A percentile compares a stretch with the other conserved stretches of the same genome.
These are phyloP conservation scores for Colletotrichum sp. DNA, from an alignment of 2,329 filamentous ascomycete species.

Conservation along the genomic window DNA sequence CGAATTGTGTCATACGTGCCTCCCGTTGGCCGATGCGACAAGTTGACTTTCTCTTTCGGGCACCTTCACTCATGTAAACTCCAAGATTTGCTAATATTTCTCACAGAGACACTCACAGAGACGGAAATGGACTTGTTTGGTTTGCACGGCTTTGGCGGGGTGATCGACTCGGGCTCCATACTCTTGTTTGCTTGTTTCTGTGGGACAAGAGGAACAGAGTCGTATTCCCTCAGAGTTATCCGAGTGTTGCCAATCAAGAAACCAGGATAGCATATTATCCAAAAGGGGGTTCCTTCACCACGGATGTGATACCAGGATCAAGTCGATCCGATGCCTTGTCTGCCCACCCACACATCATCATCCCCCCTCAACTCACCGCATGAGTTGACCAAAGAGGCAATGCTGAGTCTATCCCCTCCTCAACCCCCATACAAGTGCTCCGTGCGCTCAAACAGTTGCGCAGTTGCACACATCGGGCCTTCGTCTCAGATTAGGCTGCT, in stretches of 20 bases:
- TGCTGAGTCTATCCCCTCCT: not conserved
- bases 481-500: constrained; percentile 21
- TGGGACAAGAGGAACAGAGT: not conserved
- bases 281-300: not conserved
- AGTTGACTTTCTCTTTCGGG: not conserved
- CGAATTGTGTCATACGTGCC: not conserved
- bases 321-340: constrained; percentile 3
- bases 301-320: constrained; percentile 14
- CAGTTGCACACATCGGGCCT: constrained; percentile 19
- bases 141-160: not conserved
- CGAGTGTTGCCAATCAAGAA: not conserved
- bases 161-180: constrained; percentile 8
- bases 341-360: not conserved
- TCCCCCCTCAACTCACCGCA: not conserved
- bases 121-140: not conserved
- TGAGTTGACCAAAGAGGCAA: constrained; percentile 19
- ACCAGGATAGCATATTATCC: not conserved
- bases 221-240: not conserved
- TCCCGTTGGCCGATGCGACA: not conserved
- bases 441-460: constrained; percentile 22
- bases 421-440: constrained; percentile 7
- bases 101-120: not conserved
- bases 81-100: not conserved
- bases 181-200: constrained; percentile 8
- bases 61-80: not conserved